Conservation (phyloP, 768 basidiomycete species). For the Serendipita indica region DNA sequence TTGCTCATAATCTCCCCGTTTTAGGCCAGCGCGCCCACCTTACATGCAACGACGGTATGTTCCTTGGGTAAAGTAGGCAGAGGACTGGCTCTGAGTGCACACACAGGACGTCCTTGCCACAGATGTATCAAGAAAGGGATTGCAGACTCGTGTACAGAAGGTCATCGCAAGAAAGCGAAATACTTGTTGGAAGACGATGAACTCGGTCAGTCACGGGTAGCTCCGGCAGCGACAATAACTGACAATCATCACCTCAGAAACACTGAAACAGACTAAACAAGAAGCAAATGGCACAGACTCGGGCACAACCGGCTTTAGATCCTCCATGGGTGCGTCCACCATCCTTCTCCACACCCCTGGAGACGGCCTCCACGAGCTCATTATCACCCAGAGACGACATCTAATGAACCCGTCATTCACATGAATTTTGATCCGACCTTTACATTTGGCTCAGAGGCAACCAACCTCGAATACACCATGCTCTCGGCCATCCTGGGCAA, state of each 20-base stretch:
- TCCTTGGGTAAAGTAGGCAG: conserved; percentile 6
- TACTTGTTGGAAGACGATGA: conserved; percentile 92
- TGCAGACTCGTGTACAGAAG: conserved; percentile 77
- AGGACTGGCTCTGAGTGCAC: not conserved
- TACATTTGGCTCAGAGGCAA: conserved; percentile 75
- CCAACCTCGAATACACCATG: conserved; percentile 90
- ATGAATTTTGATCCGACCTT: conserved; percentile 44
- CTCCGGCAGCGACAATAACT: not conserved
- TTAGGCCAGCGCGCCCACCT: conserved; percentile 45
- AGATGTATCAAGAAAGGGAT: conserved; percentile 91
- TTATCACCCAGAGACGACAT: conserved; percentile 4
- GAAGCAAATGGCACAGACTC: conserved; percentile 9
- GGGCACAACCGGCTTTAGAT: not conserved
- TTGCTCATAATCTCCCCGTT: not conserved
- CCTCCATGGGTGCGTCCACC: no score
- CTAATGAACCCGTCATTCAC: conserved; percentile 46
- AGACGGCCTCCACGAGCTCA: not conserved
- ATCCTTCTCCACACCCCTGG: not conserved
- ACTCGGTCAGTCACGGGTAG: conserved; percentile 39
- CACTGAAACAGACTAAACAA: not conserved
- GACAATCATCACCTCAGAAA: not conserved
- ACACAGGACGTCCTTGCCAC: conserved; percentile 81
- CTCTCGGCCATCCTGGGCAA: conserved; percentile 82
- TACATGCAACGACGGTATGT: conserved; percentile 95
- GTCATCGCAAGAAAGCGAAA: conserved; percentile 94